Percentiles rank a stretch among this genome's conserved stretches.
Conservation (phyloP, 352 stramenopile species). For the Plasmopara halstedii region DNA sequence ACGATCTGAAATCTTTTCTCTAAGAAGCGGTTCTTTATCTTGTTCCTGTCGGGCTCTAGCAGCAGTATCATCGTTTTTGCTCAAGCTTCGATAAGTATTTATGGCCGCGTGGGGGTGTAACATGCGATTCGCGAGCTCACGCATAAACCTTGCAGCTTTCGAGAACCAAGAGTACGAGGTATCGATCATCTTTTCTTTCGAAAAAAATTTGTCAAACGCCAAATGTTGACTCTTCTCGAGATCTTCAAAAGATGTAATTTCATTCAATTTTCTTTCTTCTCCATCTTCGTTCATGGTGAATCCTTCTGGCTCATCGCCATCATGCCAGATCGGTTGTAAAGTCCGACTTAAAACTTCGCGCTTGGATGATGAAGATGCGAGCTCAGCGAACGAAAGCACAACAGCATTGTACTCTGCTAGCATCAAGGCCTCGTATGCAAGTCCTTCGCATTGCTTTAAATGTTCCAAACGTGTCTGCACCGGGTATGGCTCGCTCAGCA, state of each 20-base stretch:
- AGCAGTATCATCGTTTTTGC: background rate
- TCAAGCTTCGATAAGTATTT: background rate
- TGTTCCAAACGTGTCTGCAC: conserved; percentile 51
- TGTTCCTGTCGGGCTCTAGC: background rate
- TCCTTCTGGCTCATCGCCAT: conserved; percentile 9
- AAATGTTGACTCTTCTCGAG: background rate
- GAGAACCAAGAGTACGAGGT: conserved; percentile 8
- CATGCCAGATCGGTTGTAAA: conserved; percentile 29
- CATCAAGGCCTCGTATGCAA: conserved; percentile 43
- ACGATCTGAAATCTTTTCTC: background rate
- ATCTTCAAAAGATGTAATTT: background rate
- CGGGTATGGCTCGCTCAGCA: conserved; percentile 46
- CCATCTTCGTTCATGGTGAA: background rate
- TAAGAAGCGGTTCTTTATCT: background rate
- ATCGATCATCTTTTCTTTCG: background rate
- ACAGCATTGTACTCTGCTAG: conserved; percentile 24
- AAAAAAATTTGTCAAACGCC: background rate
- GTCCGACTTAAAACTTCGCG: conserved; percentile 32
- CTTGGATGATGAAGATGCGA: conserved; percentile 16
- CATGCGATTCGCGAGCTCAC: conserved; percentile 23
- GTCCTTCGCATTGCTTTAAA: conserved; percentile 33
- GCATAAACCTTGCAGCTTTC: conserved; percentile 10
- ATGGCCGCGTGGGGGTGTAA: conserved; percentile 17
- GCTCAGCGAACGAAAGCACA: conserved; percentile 44
- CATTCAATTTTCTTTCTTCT: conserved; percentile 2